Base-by-base conservation (phyloP, 345 rosid species). In the Populus davidiana region DNA sequence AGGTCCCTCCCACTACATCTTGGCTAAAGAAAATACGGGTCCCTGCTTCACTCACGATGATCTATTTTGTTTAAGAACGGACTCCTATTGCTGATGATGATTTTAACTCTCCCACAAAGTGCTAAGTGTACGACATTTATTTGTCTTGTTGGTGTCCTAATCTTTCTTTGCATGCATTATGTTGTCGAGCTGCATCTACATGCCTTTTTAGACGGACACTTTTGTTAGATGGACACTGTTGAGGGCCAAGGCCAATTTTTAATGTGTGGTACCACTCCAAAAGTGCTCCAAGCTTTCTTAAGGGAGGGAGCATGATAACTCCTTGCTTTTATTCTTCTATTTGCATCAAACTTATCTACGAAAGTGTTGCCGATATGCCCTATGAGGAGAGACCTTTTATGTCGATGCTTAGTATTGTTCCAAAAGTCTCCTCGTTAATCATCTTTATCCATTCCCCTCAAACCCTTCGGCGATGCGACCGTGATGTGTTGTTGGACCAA, bases 141-240 rank as follows among this genome's bases (percentile, higher is more conserved):
- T 25, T 29, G 77, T 63, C 69, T 61, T 56, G 77, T 64, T 39
- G 61, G 74, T 81, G 81, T 78, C 63, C 27, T 59, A 3, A 59
- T 59, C 63, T 76, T 81, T 83, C 83, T 50, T 83, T 81, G 83
- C 87, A 69, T 81, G 82, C 81, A 82, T 82, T 61, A 80, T 82
- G 87, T 78, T 86, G 87, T 84, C 89, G 10, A 0, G 44, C 13
- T 41, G 10, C 44, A 41, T 41, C 13, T 77, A 62, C 85, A 39
- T 79, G 75, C 74, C 44, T 73, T 67, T 49, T 18, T 72, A 9
- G 67, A 79, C 73, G 77, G 80, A 44, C 71, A 71, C 71, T 52
- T 78, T 69, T 63, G 72, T 8, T 39, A 9, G 67, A 79, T 76
- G 77, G 80, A 44, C 71, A 71, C 71, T 52, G 75, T 69, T 63